Base-by-base conservation (phyloP, 352 stramenopile species). In the Globisporangium okanoganense region DNA sequence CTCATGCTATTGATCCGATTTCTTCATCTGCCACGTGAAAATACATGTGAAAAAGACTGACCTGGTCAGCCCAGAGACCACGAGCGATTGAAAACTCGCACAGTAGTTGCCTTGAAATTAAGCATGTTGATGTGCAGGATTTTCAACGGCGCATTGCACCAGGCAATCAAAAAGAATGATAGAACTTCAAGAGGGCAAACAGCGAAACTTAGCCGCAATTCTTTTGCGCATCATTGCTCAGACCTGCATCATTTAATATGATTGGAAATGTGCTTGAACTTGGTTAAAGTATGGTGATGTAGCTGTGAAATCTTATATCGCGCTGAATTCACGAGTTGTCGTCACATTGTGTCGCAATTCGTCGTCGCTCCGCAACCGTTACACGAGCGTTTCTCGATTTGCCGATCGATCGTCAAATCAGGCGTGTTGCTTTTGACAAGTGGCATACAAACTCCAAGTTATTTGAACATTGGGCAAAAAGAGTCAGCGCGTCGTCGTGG, bases 111-210 rank as follows among this genome's bases (percentile, higher is more conserved):
- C n/a, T n/a, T 33, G 25, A 7, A n/a, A 33, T 51, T 51, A 25
- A n/a, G 20, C 44, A 22, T 31, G 44, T 31, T 51, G 44, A 51
- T 51, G 44, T 51, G 44, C 22, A 51, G 22, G 44, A 51, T 51
- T 33, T 33, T 7, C 44, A 29, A 31, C 35, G 35, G 35, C 6
- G 35, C 35, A 40, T 40, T 40, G 41, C 1, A 51, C 22, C 44
- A 51, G 22, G 7, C 18, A 22, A 27, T 4, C 8, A 25, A 49
- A 10, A 50, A 29, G 20, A n/a, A n/a, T n/a, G 10, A 27, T 10
- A n/a, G 22, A 31, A 51, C 25, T 51, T 25, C 13, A 12, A 8
- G 5, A 8, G 5, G 44, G 25, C 27, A 25, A 24, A 50, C 44
- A 20, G 22, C 10, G 44, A 31, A 27, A 29, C 18, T 8, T 27